Evolutionary conservation across 2,329 filamentous ascomycete genomes (phyloP), one percentile per base, ranked within the genome.

Genomic region (Venturia effusa): DNA sequence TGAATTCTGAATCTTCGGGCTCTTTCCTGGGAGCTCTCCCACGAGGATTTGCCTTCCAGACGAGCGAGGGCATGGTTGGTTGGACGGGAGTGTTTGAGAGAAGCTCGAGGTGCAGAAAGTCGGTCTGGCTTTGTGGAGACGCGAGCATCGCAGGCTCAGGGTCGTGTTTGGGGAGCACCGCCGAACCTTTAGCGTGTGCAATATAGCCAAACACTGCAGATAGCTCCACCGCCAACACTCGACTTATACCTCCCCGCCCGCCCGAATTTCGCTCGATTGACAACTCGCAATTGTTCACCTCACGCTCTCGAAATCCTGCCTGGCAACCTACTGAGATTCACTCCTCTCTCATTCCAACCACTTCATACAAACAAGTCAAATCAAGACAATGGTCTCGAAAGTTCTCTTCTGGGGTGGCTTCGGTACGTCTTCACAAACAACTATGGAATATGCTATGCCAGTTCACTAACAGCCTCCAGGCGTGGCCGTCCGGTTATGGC

Each of bases 401-500:
- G 81, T 92, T 75, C 80, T 91, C 75, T 92, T 93, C 83, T 93
- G 89, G 89, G 83, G 84, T 78, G 89, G 89, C 82, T 96, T 97
- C 85, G 93, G 93, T 97, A 86, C 73, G 83, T 81, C 66, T 68
- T 69, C 67, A 62, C 55, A 63, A 64, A 65, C 66, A 67, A 67
- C 64, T 67, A 64, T 63, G 54, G n/a, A 54, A 27, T 19, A 57
- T 7, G 54, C 48, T 27, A n/a, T 63, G 66, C 41, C 66, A 39
- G 67, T 69, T 73, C 64, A 73, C 68, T 65, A 62, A 67, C 64
- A 66, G 66, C 54, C 71, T 66, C 65, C 71, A 99, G 94, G 94
- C 82, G 79, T 97, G 72, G 92, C 89, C 74, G 88, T 92, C 74
- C 90, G 93, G 71, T 84, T 94, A 78, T 97, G 92, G 90, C 94